Base-by-base conservation (phyloP, 2,329 filamentous ascomycete genomes). In the Penicillium sclerotiorum region DNA sequence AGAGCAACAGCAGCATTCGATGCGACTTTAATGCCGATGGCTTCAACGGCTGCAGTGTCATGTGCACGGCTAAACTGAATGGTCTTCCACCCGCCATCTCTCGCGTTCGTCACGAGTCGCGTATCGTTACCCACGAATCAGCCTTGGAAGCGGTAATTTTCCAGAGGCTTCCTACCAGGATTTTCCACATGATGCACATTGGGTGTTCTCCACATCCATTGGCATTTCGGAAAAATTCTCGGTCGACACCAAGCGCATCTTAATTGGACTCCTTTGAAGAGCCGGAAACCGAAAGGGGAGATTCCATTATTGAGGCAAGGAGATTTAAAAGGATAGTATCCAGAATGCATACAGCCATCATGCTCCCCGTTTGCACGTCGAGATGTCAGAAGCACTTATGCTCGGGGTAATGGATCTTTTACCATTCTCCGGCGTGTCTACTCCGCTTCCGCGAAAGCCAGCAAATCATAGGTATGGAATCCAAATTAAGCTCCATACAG, bases 61-160 rank as follows among this genome's bases (percentile, higher is more conserved):
- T 2, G 2, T 5, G 17, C 23, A 39, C 33, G 17, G 35, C 44
- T 2, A 39, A 12, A 28, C 35, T 46, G 44, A 46, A 46, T 39
- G 44, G 35, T 1, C 33, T 39, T 28, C 44, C 44, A 23, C 44
- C 44, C 25, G 44, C 39, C 25, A 46, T 46, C 25, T 32, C 23
- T 12, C 44, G 44, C 18, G 44, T 46, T 20, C 39, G 44, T 9
- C 33, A 46, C 6, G 44, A 46, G 44, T 39, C 44, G 17, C 44
- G 44, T 12, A 21, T 15, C 23, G 44, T 46, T 30, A 35, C 44
- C 22, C 1, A 46, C 8, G 44, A 46, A 46, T 46, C 44, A 46
- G 44, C n/a, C n/a, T n/a, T n/a, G n/a, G n/a, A n/a, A n/a, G 35
- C 15, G 23, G 44, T 32, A 15, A 32, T 11, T 2, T 32, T 21